Evolutionary conservation across 768 basidiomycete genomes (phyloP), one percentile per base, ranked within the genome.

Genomic region (Cyclocybe cylindracea): DNA sequence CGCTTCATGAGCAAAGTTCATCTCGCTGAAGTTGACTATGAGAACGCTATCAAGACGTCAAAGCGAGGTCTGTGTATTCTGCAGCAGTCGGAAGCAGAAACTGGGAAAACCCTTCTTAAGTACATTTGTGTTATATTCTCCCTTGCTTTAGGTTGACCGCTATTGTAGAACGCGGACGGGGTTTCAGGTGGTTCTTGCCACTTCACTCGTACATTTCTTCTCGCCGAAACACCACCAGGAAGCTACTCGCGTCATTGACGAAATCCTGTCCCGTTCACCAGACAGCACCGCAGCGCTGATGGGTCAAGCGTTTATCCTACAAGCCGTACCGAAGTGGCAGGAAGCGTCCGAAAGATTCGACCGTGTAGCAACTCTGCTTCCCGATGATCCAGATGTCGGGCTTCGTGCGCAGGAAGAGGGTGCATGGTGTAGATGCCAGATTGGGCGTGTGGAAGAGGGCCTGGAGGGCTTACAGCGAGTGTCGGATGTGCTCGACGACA

Each of bases 201-300:
- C 84, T 0, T 84, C 91, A 4, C 77, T 97, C 11, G 89, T 93
- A 3, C 88, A 97, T 61, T 76, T 89, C 44, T 91, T 83, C 66
- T 85, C 95, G 29, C 96, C 96, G 0, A 94, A 94, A 60, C 88
- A 98, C 59, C 96, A 98, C 64, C 59, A 73, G 9, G 84, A 87
- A 46, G 96, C 97, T 1, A 71, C 87, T 19, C 72, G 78, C 13
- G 77, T 97, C 8, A 75, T 98, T 16, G 82, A 89, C 32, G 82
- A 86, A 4, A 77, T 96, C 11, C 79, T 98, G 0, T 59, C 71
- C 2, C 69, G 77, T 33, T 82, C 86, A 36, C 82, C 89, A 0
- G 61, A 79, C 45, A 87, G 93, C 58, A 70, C 83, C 7, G 66
- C 77, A 10, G 85, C 84, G 24, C 74, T 96, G 39, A 84, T 94